Evolutionary conservation across 2,329 filamentous ascomycete genomes (phyloP).

Genomic region (Aureobasidium leucospermi): DNA sequence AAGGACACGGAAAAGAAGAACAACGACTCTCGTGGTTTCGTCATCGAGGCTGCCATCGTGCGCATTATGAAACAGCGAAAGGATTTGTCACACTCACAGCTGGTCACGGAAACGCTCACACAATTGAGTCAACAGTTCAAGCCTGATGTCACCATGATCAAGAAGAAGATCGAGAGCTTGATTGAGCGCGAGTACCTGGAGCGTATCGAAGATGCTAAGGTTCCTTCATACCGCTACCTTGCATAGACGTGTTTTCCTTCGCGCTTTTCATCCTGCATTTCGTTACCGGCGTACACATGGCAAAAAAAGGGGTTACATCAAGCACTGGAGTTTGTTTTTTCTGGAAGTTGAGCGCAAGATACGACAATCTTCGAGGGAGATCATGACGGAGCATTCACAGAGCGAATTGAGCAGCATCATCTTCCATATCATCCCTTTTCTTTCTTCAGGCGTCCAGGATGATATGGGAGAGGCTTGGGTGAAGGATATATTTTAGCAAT

Average conservation of each 20-base stretch:
- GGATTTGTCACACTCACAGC: constrained; percentile 59
- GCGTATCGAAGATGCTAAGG: constrained; percentile 57
- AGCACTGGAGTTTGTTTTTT: too few relatives aligned
- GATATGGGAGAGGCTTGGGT: too few relatives aligned
- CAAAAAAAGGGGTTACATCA: too few relatives aligned
- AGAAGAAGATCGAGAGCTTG: constrained; percentile 71
- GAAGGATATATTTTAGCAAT: too few relatives aligned
- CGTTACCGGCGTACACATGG: neutral
- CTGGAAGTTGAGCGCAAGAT: too few relatives aligned
- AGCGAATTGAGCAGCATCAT: too few relatives aligned
- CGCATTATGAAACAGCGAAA: constrained; percentile 85
- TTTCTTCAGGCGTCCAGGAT: too few relatives aligned
- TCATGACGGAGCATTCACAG: too few relatives aligned
- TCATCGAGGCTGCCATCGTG: constrained; percentile 70
- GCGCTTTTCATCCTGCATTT: neutral
- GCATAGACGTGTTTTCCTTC: constrained; percentile 33
- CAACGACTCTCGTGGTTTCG: constrained; percentile 61
- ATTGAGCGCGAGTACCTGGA: constrained; percentile 73
- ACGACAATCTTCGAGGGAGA: too few relatives aligned
- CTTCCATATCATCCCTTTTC: too few relatives aligned
- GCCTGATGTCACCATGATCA: constrained; percentile 69
- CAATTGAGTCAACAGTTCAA: constrained; percentile 64
- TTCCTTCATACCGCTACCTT: constrained; percentile 63
- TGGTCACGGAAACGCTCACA: constrained; percentile 64
- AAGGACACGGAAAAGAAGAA: constrained; percentile 70